phyloP scores from a whole-genome alignment of 139 green algal species.

The Gonium pectorale region DNA sequence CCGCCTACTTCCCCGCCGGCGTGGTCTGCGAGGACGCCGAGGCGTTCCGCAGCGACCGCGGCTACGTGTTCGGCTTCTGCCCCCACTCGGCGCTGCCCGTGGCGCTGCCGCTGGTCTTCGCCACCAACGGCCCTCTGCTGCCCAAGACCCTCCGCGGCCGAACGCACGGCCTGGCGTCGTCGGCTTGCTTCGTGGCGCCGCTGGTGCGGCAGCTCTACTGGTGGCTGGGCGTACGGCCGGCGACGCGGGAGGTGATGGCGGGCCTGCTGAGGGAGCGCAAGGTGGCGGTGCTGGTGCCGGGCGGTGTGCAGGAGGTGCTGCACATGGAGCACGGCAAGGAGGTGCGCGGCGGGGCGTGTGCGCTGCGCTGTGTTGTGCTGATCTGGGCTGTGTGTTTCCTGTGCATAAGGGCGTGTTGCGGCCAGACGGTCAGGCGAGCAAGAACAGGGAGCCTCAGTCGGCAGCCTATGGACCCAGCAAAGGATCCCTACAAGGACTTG shows the following conservation, averaged over 20 bases:
- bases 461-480: too few species aligned
- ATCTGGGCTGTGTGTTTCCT: too few species aligned
- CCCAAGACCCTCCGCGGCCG: slow-evolving; percentile 30
- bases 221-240: slow-evolving; percentile 75
- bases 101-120: slow-evolving; percentile 33
- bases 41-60: slow-evolving; percentile 8
- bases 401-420: too few species aligned
- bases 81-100: slow-evolving; percentile 43
- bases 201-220: slow-evolving; percentile 80
- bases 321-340: slow-evolving; percentile 79
- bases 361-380: neutral
- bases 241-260: slow-evolving; percentile 51
- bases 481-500: too few species aligned
- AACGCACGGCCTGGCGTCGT: slow-evolving; percentile 46
- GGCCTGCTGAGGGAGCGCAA: slow-evolving; percentile 54
- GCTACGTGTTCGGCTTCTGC: slow-evolving; percentile 29
- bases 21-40: neutral
- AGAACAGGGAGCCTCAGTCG: too few species aligned
- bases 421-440: too few species aligned
- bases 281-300: slow-evolving; percentile 70
- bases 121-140: slow-evolving; percentile 14
- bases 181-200: slow-evolving; percentile 63
- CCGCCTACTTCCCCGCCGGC: slow-evolving; percentile 18
- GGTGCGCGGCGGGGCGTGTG: slow-evolving; percentile 70
- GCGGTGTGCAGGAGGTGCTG: slow-evolving; percentile 83